Base-by-base conservation (phyloP, 352 stramenopile genomes). In the Peronospora farinosa region DNA sequence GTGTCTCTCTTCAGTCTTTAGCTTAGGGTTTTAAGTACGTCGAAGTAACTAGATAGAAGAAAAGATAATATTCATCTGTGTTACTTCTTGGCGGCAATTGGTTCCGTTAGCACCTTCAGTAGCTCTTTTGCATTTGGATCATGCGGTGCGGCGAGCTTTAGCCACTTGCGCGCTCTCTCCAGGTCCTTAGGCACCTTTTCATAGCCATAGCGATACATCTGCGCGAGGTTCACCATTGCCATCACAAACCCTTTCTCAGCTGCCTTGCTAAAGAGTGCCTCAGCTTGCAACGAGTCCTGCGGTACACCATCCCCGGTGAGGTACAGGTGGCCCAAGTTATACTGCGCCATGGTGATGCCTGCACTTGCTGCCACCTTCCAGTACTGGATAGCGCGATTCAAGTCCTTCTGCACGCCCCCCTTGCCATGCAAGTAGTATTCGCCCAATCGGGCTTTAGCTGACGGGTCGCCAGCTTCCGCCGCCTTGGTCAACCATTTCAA, bases 211-310 rank as follows among this genome's bases (percentile, higher is more conserved):
- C 76, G 69, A 46, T 92, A 89, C 80, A 93, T 90, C 28, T 92
- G 75, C 25, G 83, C 83, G 25, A 93, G 65, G 25, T 93, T 93
- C 10, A 93, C 74, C 76, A 93, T 93, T 9, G 83, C 83, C 76
- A 92, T 88, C 51, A 88, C 76, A 46, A 91, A 89, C 5, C 80
- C 80, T 45, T 90, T 77, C 9, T 88, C 79, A 0, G 83, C 80
- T 4, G 83, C 78, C 28, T 69, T 67, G 11, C 79, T 74, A 49
- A 93, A 93, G 2, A 90, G 64, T 27, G 74, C 60, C 40, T 90
- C 82, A 5, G 83, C 83, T 47, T 86, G 63, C 4, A 85, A 59
- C 7, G 72, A 51, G 57, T 90, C 62, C 41, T 76, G 50, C 0
- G 59, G 55, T 7, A 92, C 72, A 36, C 72, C 74, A 16, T 88